These are phyloP conservation scores for Athelia psychrophila DNA, from an alignment of 1,284 basidiomycete species.

Conservation along the genomic window DNA sequence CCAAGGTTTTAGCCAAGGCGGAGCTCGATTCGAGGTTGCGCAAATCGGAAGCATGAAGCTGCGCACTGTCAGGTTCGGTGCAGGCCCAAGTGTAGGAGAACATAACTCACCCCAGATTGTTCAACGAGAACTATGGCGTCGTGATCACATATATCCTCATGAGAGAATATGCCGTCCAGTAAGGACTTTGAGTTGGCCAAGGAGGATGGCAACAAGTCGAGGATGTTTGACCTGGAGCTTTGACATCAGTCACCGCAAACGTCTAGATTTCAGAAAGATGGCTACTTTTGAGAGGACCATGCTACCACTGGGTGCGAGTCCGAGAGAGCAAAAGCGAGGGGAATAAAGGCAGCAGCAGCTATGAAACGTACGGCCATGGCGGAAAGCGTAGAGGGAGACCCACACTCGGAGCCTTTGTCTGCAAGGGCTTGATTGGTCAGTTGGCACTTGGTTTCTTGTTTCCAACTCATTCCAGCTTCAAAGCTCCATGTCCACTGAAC, in stretches of 20 bases:
- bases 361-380: background rate
- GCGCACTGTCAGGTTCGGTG: background rate
- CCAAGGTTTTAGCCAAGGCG: conserved; percentile 42
- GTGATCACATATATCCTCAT: conserved; percentile 52
- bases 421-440: too few relatives aligned
- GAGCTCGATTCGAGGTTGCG: conserved; percentile 53
- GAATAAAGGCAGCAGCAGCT: conserved; percentile 31
- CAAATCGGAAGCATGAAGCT: conserved; percentile 73
- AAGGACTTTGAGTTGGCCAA: conserved; percentile 32
- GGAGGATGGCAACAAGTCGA: conserved; percentile 37
- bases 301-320: conserved; percentile 60
- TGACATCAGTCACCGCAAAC: conserved; percentile 8
- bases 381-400: too few relatives aligned
- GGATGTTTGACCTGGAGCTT: conserved; percentile 39
- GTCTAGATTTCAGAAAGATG: background rate
- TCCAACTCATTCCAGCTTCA: too few relatives aligned
- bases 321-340: conserved; percentile 50
- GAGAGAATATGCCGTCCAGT: conserved; percentile 42
- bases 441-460: too few relatives aligned
- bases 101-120: conserved; percentile 59
- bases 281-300: conserved; percentile 67
- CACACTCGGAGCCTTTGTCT: too few relatives aligned
- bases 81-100: conserved; percentile 2
- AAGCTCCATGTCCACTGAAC: too few relatives aligned
- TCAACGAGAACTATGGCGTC: conserved; percentile 65